phyloP scores from a whole-genome alignment of 2,329 filamentous ascomycete species.

The Aspergillus ibericus region DNA sequence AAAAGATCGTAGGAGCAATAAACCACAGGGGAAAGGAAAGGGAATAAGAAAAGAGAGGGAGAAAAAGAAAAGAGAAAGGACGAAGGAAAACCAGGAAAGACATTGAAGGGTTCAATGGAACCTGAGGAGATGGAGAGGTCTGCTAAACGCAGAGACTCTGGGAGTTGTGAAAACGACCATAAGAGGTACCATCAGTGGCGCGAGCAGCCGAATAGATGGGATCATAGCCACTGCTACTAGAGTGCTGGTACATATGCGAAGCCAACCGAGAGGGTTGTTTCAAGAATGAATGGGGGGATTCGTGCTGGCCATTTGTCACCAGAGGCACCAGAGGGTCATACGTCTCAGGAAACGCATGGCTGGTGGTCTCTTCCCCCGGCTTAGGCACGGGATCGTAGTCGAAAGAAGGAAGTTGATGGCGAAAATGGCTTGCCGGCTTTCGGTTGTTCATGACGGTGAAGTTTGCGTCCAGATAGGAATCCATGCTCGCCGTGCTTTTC shows the following conservation, averaged over 20 bases:
- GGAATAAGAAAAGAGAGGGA: constrained; percentile 3
- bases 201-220: constrained; percentile 31
- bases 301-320: constrained; percentile 29
- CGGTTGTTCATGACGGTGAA: constrained; percentile 26
- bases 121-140: constrained; percentile 17
- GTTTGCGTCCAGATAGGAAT: constrained; percentile 35
- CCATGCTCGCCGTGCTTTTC: constrained; percentile 33
- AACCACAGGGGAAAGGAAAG: background rate
- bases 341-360: constrained; percentile 27
- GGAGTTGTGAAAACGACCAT: constrained; percentile 35
- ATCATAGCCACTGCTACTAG: constrained; percentile 32
- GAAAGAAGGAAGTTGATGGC: constrained; percentile 27
- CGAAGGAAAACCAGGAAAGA: background rate
- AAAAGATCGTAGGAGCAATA: constrained; percentile 3
- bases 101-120: constrained; percentile 10
- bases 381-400: constrained; percentile 28
- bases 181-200: constrained; percentile 22
- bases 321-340: constrained; percentile 35
- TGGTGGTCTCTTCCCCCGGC: constrained; percentile 25
- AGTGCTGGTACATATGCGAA: constrained; percentile 24
- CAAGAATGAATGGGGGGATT: constrained; percentile 26
- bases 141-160: constrained; percentile 38
- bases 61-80: constrained; percentile 1
- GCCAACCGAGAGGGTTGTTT: constrained; percentile 26
- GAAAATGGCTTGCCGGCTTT: constrained; percentile 26